These are phyloP conservation scores for Vaccinium darrowii DNA, from an alignment of 148 eudicot genomes.

Conservation along the genomic window DNA sequence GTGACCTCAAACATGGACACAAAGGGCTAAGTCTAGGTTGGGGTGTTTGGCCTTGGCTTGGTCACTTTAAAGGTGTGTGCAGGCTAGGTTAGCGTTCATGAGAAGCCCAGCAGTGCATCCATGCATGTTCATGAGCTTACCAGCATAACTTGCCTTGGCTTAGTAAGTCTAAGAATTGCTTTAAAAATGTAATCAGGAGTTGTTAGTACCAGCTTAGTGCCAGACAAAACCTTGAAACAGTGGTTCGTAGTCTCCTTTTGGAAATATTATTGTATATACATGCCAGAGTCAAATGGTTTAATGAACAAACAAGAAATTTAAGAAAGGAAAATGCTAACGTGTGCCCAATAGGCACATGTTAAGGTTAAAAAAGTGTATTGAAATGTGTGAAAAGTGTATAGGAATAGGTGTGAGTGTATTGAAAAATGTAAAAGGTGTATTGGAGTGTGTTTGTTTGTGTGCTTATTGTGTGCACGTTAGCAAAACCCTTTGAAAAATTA, in stretches of 20 bases:
- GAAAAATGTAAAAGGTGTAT: no score
- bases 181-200: neutral
- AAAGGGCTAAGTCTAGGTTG: neutral
- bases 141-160: neutral
- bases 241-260: neutral
- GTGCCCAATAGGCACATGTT: no score
- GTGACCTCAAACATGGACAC: neutral
- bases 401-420: no score
- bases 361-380: no score
- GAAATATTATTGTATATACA: neutral
- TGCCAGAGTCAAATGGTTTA: neutral
- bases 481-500: neutral
- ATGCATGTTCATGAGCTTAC: neutral
- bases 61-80: neutral
- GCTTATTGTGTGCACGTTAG: no score
- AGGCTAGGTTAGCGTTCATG: neutral
- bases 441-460: no score
- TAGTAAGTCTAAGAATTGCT: neutral
- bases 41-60: neutral
- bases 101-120: neutral
- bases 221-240: neutral
- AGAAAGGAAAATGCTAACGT: no score
- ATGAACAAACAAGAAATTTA: neutral
- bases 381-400: no score
- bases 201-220: neutral